These are phyloP conservation scores for Mytilinidion resinicola DNA, from an alignment of 495 filamentous ascomycete genomes.

Conservation along the genomic window DNA sequence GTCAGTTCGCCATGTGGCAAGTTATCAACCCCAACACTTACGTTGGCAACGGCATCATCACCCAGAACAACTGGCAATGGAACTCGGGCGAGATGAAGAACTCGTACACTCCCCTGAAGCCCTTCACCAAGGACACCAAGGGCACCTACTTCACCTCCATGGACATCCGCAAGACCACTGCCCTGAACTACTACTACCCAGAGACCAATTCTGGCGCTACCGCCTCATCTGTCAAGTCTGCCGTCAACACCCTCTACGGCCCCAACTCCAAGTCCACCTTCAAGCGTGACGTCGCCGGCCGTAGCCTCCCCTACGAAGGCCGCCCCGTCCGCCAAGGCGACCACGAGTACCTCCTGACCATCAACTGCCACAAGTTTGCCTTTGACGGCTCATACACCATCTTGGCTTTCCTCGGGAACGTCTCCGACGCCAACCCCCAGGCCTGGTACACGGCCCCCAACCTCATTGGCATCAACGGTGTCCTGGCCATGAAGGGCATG, in stretches of 20 bases:
- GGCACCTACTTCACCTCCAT: conserved; percentile 21
- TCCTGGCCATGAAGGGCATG: conserved; percentile 4
- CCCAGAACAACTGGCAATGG: conserved; percentile 19
- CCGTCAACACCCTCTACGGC: conserved; percentile 21
- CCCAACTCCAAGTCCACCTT: conserved; percentile 4
- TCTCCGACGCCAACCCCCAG: conserved; percentile 14
- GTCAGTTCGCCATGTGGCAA: conserved; percentile 26
- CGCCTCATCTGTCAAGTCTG: conserved; percentile 1
- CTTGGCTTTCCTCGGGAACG: conserved; percentile 22
- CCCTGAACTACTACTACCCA: conserved; percentile 21
- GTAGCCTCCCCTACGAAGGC: conserved; percentile 12
- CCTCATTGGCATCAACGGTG: conserved; percentile 16
- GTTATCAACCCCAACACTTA: conserved; percentile 20
- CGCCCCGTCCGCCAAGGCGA: conserved; percentile 18
- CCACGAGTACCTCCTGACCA: conserved; percentile 19
- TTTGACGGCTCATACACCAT: conserved; percentile 20
- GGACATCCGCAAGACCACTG: conserved; percentile 14
- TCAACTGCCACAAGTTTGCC: conserved; percentile 19
- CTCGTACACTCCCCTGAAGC: conserved; percentile 16
- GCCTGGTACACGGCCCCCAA: conserved; percentile 7
- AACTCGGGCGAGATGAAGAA: conserved; percentile 20
- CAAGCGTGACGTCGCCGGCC: not conserved
- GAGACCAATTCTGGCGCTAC: conserved; percentile 6
- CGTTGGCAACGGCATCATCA: conserved; percentile 15
- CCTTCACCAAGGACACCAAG: conserved; percentile 26